Evolutionary conservation across 331 rosid species (phyloP).

Genomic region (Acacia pycnantha): DNA sequence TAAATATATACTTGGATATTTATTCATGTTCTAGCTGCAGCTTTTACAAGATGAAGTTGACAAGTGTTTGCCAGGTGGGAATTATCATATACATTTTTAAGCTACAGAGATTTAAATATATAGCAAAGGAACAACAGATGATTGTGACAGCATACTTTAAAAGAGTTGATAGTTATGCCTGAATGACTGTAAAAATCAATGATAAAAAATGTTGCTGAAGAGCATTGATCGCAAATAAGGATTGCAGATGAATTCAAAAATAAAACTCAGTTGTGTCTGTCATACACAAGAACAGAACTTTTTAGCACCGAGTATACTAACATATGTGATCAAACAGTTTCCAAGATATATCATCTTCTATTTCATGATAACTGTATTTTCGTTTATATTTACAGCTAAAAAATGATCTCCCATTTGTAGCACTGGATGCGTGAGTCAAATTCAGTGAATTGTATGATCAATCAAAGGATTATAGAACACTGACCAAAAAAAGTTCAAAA

Average conservation of each 20-base stretch:
- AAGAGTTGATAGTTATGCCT: background rate
- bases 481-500: too few relatives aligned
- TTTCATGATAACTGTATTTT: background rate
- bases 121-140: background rate
- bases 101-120: background rate
- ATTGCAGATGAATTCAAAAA: background rate
- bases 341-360: background rate
- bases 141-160: background rate
- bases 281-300: background rate
- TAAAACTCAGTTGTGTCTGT: background rate
- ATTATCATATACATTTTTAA: background rate
- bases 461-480: background rate
- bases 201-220: background rate
- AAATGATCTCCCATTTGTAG: background rate
- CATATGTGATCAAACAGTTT: background rate
- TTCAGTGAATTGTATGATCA: background rate
- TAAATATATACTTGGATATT: background rate
- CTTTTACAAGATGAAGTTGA: slow-evolving; percentile 7
- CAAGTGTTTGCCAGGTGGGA: slow-evolving; percentile 7
- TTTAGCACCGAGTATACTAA: background rate
- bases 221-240: background rate
- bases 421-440: background rate
- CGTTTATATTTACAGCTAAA: background rate
- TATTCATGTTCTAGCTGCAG: slow-evolving; percentile 4
- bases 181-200: background rate